Conservation (phyloP, 1,284 basidiomycete species). For the Thecaphora thlaspeos region DNA sequence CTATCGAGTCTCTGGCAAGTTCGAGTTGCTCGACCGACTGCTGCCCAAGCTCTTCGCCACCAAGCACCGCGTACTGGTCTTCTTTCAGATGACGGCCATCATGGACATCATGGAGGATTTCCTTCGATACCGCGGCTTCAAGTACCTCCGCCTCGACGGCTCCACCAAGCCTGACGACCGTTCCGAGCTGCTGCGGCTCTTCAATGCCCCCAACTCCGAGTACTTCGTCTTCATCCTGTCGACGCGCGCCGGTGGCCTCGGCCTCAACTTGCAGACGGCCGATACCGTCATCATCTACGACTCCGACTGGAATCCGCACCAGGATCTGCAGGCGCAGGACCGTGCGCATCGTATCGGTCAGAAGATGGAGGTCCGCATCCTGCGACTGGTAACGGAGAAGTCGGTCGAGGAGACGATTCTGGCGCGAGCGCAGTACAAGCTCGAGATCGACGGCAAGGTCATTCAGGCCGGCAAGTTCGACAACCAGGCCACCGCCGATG, state of each 20-base stretch:
- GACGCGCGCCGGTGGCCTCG: constrained; percentile 94
- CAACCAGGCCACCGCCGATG: constrained; percentile 95
- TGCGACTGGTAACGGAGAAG: constrained; percentile 95
- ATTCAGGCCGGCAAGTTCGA: constrained; percentile 88
- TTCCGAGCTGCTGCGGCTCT: constrained; percentile 80
- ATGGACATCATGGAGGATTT: constrained; percentile 99
- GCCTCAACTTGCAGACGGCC: constrained; percentile 95
- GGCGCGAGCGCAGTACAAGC: constrained; percentile 88
- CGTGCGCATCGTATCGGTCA: constrained; percentile 98
- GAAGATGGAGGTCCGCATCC: constrained; percentile 93
- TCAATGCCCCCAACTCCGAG: constrained; percentile 87
- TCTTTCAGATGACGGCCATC: constrained; percentile 99
- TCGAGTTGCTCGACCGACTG: constrained; percentile 89
- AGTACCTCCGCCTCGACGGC: constrained; percentile 93
- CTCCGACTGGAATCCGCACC: constrained; percentile 56
- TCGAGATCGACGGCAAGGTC: constrained; percentile 98
- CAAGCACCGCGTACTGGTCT: constrained; percentile 92
- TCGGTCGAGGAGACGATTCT: constrained; percentile 98
- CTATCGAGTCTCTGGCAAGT: constrained; percentile 84
- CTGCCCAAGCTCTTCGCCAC: constrained; percentile 92
- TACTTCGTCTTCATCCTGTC: constrained; percentile 83
- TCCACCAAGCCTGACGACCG: constrained; percentile 98
- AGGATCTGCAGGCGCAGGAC: constrained; percentile 79
- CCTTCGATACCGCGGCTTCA: constrained; percentile 82
- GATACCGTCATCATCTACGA: constrained; percentile 98